Base-by-base conservation (phyloP, 192 early-diverging fungal species). In the Oehlia diaphana region DNA sequence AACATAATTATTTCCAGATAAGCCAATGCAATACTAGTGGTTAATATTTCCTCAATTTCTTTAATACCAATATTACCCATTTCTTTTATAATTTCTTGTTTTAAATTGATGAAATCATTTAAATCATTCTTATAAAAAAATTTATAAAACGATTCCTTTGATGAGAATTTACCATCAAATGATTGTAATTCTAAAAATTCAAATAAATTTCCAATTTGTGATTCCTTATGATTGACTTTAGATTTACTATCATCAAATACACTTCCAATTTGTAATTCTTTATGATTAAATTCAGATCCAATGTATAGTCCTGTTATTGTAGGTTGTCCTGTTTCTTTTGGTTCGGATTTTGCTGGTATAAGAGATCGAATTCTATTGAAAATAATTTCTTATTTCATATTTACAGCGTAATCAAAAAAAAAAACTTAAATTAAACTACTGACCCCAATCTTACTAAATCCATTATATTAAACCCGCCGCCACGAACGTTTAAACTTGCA, bases 141-240 rank as follows among this genome's bases (percentile, higher is more conserved):
- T 21, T 72, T 37, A 23, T 23, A 72, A 37, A 72, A 39, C 4
- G n/a, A 35, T 9, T 10, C 10, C 2, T 10, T 47, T 49, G 44
- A 26, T 47, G 14, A 44, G 42, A 72, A 44, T 26, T 26, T 37
- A 4, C 71, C 71, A 47, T 72, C 71, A 72, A 72, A 72, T 26
- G 71, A 44, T 49, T 72, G 71, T 19, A 72, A 42, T 14, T 23
- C 23, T 37, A 72, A 44, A 49, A 72, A 72, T 26, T 12, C 71
- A 49, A 37, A 49, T 13, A 72, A 49, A 72, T 26, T 72, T 61
- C 62, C 49, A 33, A 61, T 61, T 26, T 64, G n/a, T 64, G 63
- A 23, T 64, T 26, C 63, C 8, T 12, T 26, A 28, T 64, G 50
- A 42, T 42, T 42, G 5, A 8, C 5, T 42, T 42, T 0, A 42